These are phyloP conservation scores for Fusarium continuum DNA, from an alignment of 2,329 filamentous ascomycete genomes.

Conservation along the genomic window DNA sequence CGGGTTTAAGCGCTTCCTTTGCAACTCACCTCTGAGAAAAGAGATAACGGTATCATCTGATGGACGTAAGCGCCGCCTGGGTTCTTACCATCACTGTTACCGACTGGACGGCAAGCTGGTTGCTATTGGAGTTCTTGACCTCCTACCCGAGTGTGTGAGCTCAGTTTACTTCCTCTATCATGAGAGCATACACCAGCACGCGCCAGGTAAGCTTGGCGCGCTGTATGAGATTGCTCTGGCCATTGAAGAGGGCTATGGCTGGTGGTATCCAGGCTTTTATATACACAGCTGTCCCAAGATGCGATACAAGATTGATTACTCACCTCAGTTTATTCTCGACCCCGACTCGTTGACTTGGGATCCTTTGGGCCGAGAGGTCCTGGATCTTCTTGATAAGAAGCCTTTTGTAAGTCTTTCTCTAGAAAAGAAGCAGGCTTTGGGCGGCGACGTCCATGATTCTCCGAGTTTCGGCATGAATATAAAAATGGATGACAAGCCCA, in stretches of 20 bases:
- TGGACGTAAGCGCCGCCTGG: constrained; percentile 65
- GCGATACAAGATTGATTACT: constrained; percentile 84
- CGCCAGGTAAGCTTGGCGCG: constrained; percentile 79
- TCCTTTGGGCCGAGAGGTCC: constrained; percentile 61
- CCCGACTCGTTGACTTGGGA: constrained; percentile 72
- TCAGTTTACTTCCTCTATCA: constrained; percentile 87
- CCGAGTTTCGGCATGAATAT: not conserved
- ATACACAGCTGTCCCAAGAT: constrained; percentile 85
- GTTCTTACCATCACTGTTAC: constrained; percentile 85
- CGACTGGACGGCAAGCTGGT: constrained; percentile 78
- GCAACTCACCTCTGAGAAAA: constrained; percentile 70
- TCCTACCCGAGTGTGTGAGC: constrained; percentile 79
- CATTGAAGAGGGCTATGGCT: constrained; percentile 73
- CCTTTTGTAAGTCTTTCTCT: constrained; percentile 63
- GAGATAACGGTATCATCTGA: constrained; percentile 55
- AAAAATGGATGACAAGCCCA: not conserved
- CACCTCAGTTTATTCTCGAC: constrained; percentile 77
- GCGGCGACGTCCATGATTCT: not conserved
- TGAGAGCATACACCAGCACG: constrained; percentile 73
- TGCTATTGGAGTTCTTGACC: constrained; percentile 79
- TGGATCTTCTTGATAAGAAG: constrained; percentile 61
- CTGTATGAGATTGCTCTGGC: constrained; percentile 77
- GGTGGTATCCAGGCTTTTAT: constrained; percentile 85
- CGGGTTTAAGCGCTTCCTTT: constrained; percentile 78
- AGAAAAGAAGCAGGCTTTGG: constrained; percentile 41